Percentiles rank a stretch among this genome's conserved stretches.
Conservation (phyloP, 805 yeast genomes). For the Cyberlindnera galapagoensis region DNA sequence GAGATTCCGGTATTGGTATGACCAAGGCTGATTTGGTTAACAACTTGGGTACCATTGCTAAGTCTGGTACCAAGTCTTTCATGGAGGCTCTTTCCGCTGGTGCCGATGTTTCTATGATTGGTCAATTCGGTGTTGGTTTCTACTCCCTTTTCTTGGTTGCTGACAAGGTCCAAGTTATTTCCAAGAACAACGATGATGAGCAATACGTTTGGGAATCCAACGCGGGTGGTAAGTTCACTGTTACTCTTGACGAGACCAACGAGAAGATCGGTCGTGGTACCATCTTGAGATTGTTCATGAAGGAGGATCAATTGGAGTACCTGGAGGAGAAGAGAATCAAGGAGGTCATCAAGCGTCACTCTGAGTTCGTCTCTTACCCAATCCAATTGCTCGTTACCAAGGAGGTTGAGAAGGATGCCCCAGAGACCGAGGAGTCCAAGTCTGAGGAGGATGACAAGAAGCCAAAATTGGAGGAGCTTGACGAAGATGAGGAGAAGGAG, state of each 20-base stretch:
- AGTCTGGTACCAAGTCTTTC: slow-evolving; percentile 98
- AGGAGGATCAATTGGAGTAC: slow-evolving; percentile 98
- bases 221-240: slow-evolving; percentile 99
- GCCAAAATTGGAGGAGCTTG: slow-evolving; percentile 72
- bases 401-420: slow-evolving; percentile 98
- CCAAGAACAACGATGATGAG: slow-evolving; percentile 98
- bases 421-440: slow-evolving; percentile 62
- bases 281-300: slow-evolving; percentile 87
- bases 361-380: slow-evolving; percentile 99
- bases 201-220: slow-evolving; percentile 99
- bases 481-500: slow-evolving; percentile 64
- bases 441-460: slow-evolving; percentile 55
- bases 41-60: slow-evolving; percentile 99
- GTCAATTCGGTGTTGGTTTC: slow-evolving; percentile 99
- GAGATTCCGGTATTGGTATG: slow-evolving; percentile 99
- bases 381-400: slow-evolving; percentile 96
- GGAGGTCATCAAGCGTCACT: slow-evolving; percentile 99
- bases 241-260: slow-evolving; percentile 81
- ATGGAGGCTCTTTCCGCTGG: slow-evolving; percentile 99
- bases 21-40: slow-evolving; percentile 98
- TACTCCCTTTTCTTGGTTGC: slow-evolving; percentile 98
- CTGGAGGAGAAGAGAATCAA: slow-evolving; percentile 99
- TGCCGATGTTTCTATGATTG: slow-evolving; percentile 99
- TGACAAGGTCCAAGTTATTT: slow-evolving; percentile 96
- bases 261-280: slow-evolving; percentile 94